phyloP scores from a whole-genome alignment of 176 grass and related monocot genomes.

The Oryza meridionalis region DNA sequence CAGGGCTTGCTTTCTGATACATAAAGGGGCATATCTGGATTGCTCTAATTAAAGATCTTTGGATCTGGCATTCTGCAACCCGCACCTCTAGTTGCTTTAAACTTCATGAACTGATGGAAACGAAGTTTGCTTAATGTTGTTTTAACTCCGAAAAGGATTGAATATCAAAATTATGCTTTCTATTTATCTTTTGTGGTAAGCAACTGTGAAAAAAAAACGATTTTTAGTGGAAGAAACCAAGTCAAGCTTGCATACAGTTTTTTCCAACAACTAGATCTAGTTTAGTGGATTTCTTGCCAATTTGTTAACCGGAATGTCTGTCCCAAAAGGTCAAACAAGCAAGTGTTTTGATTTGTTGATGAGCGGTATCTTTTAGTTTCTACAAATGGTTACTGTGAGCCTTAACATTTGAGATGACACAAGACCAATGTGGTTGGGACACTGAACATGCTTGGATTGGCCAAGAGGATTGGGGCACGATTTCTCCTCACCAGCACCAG shows the following conservation, averaged over 20 bases:
- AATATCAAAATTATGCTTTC: slow-evolving; percentile 24
- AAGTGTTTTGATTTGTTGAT: slow-evolving; percentile 25
- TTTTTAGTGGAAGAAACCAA: slow-evolving; percentile 4
- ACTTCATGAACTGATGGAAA: neutral
- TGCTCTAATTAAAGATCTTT: slow-evolving; percentile 18
- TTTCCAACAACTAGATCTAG: slow-evolving; percentile 6
- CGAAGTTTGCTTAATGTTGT: slow-evolving; percentile 23
- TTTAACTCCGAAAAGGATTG: slow-evolving; percentile 28
- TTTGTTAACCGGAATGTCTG: slow-evolving; percentile 20
- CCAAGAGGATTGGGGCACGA: slow-evolving; percentile 76
- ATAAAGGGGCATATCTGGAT: slow-evolving; percentile 14
- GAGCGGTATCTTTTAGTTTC: slow-evolving; percentile 21
- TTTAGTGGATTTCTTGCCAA: slow-evolving; percentile 8
- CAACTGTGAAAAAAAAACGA: neutral
- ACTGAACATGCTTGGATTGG: slow-evolving; percentile 88
- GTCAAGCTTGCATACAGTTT: slow-evolving; percentile 14
- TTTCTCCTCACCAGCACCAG: slow-evolving; percentile 90
- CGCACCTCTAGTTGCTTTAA: neutral
- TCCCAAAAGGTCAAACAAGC: neutral
- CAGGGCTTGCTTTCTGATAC: neutral
- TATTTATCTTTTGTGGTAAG: neutral
- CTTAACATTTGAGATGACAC: slow-evolving; percentile 57
- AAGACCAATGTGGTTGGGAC: slow-evolving; percentile 93
- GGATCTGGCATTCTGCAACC: neutral
- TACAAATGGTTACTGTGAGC: slow-evolving; percentile 13